Percentiles rank a stretch among this genome's conserved stretches.
Conservation (phyloP, 169 alveolate genomes). For the Plasmodium relictum region DNA sequence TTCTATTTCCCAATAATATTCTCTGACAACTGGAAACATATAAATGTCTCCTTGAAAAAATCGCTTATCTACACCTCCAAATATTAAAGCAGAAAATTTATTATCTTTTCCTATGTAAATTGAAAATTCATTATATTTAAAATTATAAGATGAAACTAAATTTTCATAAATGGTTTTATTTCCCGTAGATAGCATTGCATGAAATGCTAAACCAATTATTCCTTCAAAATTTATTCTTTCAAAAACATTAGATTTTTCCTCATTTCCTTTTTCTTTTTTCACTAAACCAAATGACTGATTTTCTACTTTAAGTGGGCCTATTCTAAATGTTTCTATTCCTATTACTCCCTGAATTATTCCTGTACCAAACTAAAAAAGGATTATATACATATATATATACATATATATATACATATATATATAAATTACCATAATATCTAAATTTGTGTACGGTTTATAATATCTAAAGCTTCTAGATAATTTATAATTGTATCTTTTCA, state of each 20-base stretch:
- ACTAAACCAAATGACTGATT: constrained; percentile 61
- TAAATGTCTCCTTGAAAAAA: constrained; percentile 85
- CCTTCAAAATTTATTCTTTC: constrained; percentile 89
- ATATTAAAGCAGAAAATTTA: constrained; percentile 86
- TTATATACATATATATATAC: neutral
- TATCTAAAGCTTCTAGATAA: constrained; percentile 67
- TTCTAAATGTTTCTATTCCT: constrained; percentile 63
- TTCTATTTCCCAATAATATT: constrained; percentile 91
- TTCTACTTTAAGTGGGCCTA: constrained; percentile 72
- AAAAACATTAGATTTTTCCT: constrained; percentile 14
- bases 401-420: neutral
- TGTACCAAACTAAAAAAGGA: constrained; percentile 79
- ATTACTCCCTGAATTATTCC: constrained; percentile 82
- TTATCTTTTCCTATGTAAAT: constrained; percentile 69
- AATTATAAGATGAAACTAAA: constrained; percentile 17
- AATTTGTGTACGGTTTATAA: constrained; percentile 64
- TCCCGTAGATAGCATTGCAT: constrained; percentile 88
- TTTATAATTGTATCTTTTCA: constrained; percentile 76
- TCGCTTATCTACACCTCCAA: constrained; percentile 91
- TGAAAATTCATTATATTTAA: constrained; percentile 47
- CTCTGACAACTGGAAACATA: constrained; percentile 91
- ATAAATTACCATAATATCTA: constrained; percentile 52
- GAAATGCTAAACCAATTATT: constrained; percentile 91
- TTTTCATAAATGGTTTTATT: constrained; percentile 80
- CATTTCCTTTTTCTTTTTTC: constrained; percentile 54